Evolutionary conservation across 2,329 filamentous ascomycete species (phyloP), one percentile per base, ranked within the genome.

Genomic region (Fusarium redolens): DNA sequence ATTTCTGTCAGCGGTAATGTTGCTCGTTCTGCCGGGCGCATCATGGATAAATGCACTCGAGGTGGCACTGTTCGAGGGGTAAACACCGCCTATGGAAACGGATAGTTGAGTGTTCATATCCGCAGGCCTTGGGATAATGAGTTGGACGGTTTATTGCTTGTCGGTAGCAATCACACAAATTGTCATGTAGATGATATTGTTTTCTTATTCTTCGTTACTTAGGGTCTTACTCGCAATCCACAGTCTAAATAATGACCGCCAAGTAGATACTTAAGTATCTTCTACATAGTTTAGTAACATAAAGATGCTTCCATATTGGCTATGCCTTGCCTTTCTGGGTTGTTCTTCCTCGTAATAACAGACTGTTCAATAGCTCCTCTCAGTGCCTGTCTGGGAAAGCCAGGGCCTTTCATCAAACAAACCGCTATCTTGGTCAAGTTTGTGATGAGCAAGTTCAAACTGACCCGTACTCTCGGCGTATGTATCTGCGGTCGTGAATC

Each of bases 391-490:
- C 30, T 40, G 3, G 61, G 61, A n/a, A 61, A 64, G 0, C 55
- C 61, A 50, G 55, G 61, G 2, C 55, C 61, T 33, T 37, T 43
- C 44, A 61, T 47, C 22, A 64, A 44, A 15, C 61, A 64, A 4
- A 64, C 44, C 22, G 30, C 44, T 17, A 61, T 44, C 9, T 43
- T 64, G 17, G 44, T 22, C 8, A 64, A 28, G 17, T 64, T 64
- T 14, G 8, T 8, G 6, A 64, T 50, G 3, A 64, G 22, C 1
- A 41, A 12, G 18, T 17, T 50, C 14, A 48, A 2, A 10, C 44
- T 50, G 2, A 63, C 37, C 4, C 35, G 22, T 11, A 63, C 6
- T 15, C 3, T 60, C 5, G 17, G 13, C 2, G 37, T 10, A 2
- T 15, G 20, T 3, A 22, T 31, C 8, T 3, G 31, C 7, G 37